Percentiles rank a stretch among this genome's conserved stretches.
phyloP scores from a whole-genome alignment of 257 asterid species.

The Scutellaria barbata region DNA sequence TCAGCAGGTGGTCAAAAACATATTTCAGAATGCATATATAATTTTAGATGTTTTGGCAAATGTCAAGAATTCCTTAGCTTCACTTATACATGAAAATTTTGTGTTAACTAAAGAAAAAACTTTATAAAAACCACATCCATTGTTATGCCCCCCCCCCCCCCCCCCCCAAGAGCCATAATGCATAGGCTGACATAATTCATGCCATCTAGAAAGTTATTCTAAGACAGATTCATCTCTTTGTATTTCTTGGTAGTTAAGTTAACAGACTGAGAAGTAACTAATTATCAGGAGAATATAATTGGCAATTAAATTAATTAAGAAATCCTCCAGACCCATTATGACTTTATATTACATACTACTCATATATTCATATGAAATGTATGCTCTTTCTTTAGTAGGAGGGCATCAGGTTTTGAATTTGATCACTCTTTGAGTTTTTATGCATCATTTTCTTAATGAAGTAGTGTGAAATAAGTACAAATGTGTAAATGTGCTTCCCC shows the following conservation, averaged over 20 bases:
- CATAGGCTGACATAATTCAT: no score
- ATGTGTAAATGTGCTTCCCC: not conserved
- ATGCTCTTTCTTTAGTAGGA: not conserved
- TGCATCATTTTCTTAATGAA: not conserved
- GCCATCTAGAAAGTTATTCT: not conserved
- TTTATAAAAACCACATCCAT: no score
- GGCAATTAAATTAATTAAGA: not conserved
- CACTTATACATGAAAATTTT: no score
- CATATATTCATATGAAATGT: constrained; percentile 4
- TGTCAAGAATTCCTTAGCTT: no score
- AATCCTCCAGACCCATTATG: not conserved
- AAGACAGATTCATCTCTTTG: not conserved
- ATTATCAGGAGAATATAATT: constrained; percentile 1
- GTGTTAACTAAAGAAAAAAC: no score
- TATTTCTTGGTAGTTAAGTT: not conserved
- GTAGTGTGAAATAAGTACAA: not conserved
- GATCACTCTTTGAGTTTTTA: not conserved
- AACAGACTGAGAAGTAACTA: not conserved
- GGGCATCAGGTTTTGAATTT: not conserved
- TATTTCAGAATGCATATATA: not conserved
- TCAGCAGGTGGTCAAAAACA: not conserved
- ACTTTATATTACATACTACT: not conserved
- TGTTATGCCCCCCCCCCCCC: no score
- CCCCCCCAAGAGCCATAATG: no score
- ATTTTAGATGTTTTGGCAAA: not conserved